A percentile compares a stretch with the other conserved stretches of the same genome.
These are phyloP conservation scores for Dioszegia crocea DNA, from an alignment of 768 basidiomycete species.

Conservation along the genomic window DNA sequence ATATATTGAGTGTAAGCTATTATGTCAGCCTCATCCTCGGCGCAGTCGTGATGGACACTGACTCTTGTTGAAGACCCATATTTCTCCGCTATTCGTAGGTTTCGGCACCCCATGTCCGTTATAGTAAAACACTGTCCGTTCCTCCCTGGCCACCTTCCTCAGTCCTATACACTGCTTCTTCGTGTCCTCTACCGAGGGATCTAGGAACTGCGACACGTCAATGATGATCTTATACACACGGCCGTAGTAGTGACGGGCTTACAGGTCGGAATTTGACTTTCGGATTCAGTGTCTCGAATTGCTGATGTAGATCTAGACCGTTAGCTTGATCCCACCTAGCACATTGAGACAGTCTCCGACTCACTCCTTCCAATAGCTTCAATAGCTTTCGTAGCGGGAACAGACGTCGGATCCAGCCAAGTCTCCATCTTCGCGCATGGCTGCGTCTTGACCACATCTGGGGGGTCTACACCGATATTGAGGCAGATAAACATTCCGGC, in stretches of 20 bases:
- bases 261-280: constrained; percentile 83
- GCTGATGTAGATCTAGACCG: constrained; percentile 67
- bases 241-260: constrained; percentile 11
- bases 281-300: constrained; percentile 90
- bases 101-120: constrained; percentile 98
- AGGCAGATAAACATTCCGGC: constrained; percentile 81
- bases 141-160: constrained; percentile 84
- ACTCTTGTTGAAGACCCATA: constrained; percentile 96
- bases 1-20: constrained; percentile 91
- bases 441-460: constrained; percentile 93
- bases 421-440: constrained; percentile 93
- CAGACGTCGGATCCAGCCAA: constrained; percentile 92
- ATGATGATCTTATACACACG: not conserved
- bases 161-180: constrained; percentile 77
- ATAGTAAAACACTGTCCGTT: constrained; percentile 92
- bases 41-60: constrained; percentile 6
- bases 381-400: constrained; percentile 87
- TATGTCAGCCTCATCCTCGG: not conserved
- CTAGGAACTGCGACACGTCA: constrained; percentile 61
- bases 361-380: constrained; percentile 78
- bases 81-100: constrained; percentile 85
- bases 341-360: not conserved
- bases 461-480: constrained; percentile 96
- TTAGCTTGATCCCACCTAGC: not conserved
- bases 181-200: constrained; percentile 90